phyloP scores from a whole-genome alignment of 108 stramenopile species.

The Nannochloropsis gaditana region DNA sequence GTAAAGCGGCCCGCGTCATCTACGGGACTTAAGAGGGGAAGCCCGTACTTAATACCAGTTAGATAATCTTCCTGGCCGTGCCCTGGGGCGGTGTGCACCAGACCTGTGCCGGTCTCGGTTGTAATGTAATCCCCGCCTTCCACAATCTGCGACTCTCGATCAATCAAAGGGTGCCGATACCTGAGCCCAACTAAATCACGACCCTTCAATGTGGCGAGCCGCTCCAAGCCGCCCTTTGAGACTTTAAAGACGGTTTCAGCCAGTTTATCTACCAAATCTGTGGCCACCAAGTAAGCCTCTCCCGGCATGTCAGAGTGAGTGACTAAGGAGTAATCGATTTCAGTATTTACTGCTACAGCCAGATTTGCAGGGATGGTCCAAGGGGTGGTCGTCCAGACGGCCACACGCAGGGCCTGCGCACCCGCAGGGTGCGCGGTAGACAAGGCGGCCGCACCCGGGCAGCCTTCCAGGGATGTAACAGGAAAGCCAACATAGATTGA shows the following conservation, averaged over 20 bases:
- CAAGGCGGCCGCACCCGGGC: not conserved
- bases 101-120: slow-evolving; percentile 91
- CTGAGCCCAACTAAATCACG: not conserved
- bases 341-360: slow-evolving; percentile 86
- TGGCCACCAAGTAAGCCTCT: slow-evolving; percentile 69
- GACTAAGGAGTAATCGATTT: slow-evolving; percentile 81
- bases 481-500: slow-evolving; percentile 84
- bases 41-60: slow-evolving; percentile 56
- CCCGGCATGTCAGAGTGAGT: slow-evolving; percentile 52
- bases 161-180: slow-evolving; percentile 49
- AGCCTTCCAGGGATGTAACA: slow-evolving; percentile 46
- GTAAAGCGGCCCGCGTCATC: slow-evolving; percentile 90
- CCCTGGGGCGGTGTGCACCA: slow-evolving; percentile 98
- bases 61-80: slow-evolving; percentile 97
- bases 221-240: slow-evolving; percentile 23
- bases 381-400: slow-evolving; percentile 98
- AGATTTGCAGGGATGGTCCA: slow-evolving; percentile 97
- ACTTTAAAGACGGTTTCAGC: slow-evolving; percentile 48
- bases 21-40: slow-evolving; percentile 58
- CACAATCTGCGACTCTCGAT: slow-evolving; percentile 58
- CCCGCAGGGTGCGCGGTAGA: not conserved
- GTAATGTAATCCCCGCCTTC: slow-evolving; percentile 96
- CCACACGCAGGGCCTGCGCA: slow-evolving; percentile 64
- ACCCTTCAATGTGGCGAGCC: not conserved
- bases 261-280: slow-evolving; percentile 64